Evolutionary conservation across 306 rosid genomes (phyloP).

Genomic region (Malus domestica): DNA sequence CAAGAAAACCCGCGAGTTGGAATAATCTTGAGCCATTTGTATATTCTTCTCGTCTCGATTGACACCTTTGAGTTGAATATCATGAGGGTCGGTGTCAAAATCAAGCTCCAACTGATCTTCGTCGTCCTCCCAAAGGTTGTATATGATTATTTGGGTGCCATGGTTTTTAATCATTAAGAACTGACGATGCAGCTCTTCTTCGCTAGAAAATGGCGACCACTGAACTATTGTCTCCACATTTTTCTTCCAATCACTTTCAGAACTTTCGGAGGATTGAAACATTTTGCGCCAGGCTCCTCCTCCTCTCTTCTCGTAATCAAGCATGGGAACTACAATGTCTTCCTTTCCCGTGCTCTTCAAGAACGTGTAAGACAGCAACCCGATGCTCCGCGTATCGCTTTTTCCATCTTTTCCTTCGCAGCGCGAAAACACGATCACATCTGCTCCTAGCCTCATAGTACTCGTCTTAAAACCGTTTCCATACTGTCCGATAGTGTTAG

Average conservation of each 20-base stretch:
- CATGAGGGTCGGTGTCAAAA: not conserved
- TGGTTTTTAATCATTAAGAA: not conserved
- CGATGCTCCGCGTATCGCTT: not conserved
- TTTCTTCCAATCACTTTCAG: not conserved
- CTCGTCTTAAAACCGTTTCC: not conserved
- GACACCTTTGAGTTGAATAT: not conserved
- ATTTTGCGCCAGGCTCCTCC: not conserved
- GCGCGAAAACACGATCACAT: not conserved
- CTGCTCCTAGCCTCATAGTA: not conserved
- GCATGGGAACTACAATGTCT: not conserved
- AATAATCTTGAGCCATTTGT: not conserved
- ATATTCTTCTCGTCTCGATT: not conserved
- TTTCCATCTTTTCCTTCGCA: not conserved
- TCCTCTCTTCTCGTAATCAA: not conserved
- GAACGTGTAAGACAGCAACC: not conserved
- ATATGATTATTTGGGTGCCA: not conserved
- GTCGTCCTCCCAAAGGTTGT: not conserved
- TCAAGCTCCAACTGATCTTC: not conserved
- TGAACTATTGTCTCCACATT: not conserved
- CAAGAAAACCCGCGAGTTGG: not conserved
- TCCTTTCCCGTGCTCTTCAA: not conserved
- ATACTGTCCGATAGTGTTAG: not conserved
- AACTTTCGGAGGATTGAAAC: not conserved
- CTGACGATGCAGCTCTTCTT: not conserved
- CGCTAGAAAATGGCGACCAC: not conserved